Conservation (phyloP, 78 protist species). For the Acrasis kona region DNA sequence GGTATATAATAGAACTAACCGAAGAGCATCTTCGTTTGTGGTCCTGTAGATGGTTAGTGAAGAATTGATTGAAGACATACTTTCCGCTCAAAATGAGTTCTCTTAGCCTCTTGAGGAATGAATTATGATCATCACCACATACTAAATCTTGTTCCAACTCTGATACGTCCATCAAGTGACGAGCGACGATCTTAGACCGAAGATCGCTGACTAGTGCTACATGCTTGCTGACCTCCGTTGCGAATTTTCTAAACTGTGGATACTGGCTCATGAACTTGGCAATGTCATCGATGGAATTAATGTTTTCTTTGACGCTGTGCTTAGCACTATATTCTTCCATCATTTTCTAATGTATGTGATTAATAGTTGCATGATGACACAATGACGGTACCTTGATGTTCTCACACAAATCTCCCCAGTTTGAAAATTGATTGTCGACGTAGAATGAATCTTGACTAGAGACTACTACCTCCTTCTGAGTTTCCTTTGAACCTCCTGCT, state of each 20-base stretch:
- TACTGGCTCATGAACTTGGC: constrained; percentile 72
- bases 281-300: constrained; percentile 75
- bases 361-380: too few relatives aligned
- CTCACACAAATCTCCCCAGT: constrained; percentile 88
- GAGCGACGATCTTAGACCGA: constrained; percentile 2
- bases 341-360: too few relatives aligned
- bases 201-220: constrained; percentile 56
- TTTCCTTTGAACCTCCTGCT: too few relatives aligned
- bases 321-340: constrained; percentile 57
- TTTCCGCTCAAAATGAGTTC: too few relatives aligned
- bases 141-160: constrained; percentile 88
- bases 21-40: constrained; percentile 34
- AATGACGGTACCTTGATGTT: too few relatives aligned
- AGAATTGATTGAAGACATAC: too few relatives aligned
- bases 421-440: constrained; percentile 45
- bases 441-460: constrained; percentile 66
- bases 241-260: constrained; percentile 81
- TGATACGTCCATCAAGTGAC: constrained; percentile 47
- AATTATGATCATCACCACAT: not conserved
- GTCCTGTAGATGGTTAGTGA: too few relatives aligned
- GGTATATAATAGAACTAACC: constrained; percentile 69
- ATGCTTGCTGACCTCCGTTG: constrained; percentile 42
- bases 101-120: not conserved
- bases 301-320: constrained; percentile 39
- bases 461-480: constrained; percentile 57